These are phyloP conservation scores for Hyparrhenia diplandra DNA, from an alignment of 176 grass and related monocot genomes.

Conservation along the genomic window DNA sequence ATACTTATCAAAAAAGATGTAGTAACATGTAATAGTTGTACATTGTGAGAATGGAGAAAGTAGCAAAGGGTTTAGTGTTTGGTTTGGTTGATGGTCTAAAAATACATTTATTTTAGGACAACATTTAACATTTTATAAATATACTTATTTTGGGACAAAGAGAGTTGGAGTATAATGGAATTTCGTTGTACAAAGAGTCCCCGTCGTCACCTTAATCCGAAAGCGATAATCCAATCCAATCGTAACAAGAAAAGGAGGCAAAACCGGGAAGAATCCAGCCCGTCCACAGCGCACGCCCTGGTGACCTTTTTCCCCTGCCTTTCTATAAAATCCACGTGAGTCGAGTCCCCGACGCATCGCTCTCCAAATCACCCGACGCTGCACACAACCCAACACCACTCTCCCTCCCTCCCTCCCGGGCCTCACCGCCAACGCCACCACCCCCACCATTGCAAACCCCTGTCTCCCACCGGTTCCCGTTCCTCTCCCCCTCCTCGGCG, in stretches of 20 bases:
- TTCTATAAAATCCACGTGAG: conserved; percentile 64
- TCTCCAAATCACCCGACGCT: conserved; percentile 15
- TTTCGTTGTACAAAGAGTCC: too few relatives aligned
- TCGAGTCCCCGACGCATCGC: not conserved
- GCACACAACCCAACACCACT: not conserved
- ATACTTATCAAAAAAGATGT: too few relatives aligned
- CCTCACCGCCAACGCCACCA: too few relatives aligned
- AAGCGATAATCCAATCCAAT: not conserved
- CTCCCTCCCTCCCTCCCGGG: not conserved
- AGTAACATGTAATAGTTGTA: too few relatives aligned
- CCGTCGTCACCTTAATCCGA: not conserved
- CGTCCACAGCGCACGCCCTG: not conserved
- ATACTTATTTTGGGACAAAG: too few relatives aligned
- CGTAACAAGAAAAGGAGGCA: not conserved
- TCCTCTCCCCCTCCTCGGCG: not conserved
- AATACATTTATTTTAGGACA: too few relatives aligned
- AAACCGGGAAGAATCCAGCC: not conserved
- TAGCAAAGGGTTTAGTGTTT: too few relatives aligned
- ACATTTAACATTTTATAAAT: too few relatives aligned
- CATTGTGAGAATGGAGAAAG: too few relatives aligned
- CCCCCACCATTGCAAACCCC: conserved; percentile 1
- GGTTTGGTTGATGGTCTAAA: too few relatives aligned
- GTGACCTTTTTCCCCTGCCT: conserved; percentile 18
- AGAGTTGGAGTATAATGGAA: too few relatives aligned
- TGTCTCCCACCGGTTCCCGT: not conserved